Conservation (phyloP, 192 early-diverging fungal genomes). For the Mortierella claussenii region DNA sequence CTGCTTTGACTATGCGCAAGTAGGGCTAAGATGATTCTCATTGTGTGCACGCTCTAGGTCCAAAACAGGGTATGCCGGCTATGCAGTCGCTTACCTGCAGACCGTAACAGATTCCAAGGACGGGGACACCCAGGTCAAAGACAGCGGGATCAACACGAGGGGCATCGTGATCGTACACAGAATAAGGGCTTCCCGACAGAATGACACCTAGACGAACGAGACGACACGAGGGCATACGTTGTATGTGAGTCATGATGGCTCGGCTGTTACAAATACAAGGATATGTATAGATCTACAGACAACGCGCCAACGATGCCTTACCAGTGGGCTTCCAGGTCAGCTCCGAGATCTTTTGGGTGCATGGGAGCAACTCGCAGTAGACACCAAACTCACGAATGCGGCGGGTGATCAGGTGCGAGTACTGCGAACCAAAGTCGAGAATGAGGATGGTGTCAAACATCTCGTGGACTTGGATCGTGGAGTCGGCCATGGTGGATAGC, state of each 20-base stretch:
- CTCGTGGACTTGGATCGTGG: slow-evolving; percentile 71
- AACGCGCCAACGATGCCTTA: slow-evolving; percentile 19
- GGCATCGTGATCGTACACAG: slow-evolving; percentile 93
- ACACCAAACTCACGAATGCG: slow-evolving; percentile 96
- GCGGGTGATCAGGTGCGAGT: slow-evolving; percentile 97
- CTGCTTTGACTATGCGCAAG: not conserved
- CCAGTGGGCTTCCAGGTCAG: slow-evolving; percentile 96
- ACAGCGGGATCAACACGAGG: slow-evolving; percentile 94
- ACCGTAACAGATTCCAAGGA: slow-evolving; percentile 99
- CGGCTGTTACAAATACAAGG: too few species aligned
- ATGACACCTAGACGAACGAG: slow-evolving; percentile 73
- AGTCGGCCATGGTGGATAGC: slow-evolving; percentile 36
- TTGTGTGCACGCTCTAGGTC: too few species aligned
- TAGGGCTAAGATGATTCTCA: too few species aligned
- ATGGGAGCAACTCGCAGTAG: slow-evolving; percentile 98
- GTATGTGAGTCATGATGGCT: too few species aligned
- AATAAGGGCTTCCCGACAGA: slow-evolving; percentile 96
- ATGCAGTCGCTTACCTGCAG: slow-evolving; percentile 83
- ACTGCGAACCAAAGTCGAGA: slow-evolving; percentile 99
- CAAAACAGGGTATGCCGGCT: too few species aligned
- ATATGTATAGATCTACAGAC: not conserved
- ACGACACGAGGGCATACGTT: too few species aligned
- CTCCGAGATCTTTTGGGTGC: slow-evolving; percentile 94
- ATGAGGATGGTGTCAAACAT: slow-evolving; percentile 97
- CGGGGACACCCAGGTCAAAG: slow-evolving; percentile 88